These are phyloP conservation scores for Camellia japonica DNA, from an alignment of 148 eudicot genomes.

Conservation along the genomic window DNA sequence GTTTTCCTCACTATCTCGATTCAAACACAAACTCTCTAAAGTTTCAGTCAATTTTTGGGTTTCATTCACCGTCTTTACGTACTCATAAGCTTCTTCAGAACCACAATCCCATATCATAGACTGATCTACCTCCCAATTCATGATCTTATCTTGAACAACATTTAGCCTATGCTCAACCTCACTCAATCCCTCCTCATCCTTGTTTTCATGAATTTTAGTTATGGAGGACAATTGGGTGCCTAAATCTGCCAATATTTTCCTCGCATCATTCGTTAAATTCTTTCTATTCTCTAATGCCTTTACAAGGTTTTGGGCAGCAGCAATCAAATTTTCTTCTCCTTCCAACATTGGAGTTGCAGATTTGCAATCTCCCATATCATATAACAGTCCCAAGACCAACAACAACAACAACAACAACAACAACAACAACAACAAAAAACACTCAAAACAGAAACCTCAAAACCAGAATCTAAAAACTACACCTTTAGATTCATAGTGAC, in stretches of 20 bases:
- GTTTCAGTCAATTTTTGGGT: conserved; percentile 46
- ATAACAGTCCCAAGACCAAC: conserved; percentile 9
- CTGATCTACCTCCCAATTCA: conserved; percentile 58
- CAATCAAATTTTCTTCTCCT: conserved; percentile 55
- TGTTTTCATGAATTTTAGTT: conserved; percentile 22
- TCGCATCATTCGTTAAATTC: conserved; percentile 57
- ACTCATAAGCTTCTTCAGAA: conserved; percentile 58
- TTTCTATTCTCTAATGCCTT: conserved; percentile 58
- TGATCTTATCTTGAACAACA: conserved; percentile 48
- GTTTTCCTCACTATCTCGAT: conserved; percentile 36
- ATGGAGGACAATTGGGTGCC: conserved; percentile 51
- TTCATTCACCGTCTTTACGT: conserved; percentile 60
- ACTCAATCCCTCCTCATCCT: conserved; percentile 28
- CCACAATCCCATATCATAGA: conserved; percentile 81
- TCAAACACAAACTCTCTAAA: conserved; percentile 41
- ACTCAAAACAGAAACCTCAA: neutral
- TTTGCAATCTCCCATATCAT: conserved; percentile 51
- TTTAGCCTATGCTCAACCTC: conserved; percentile 51
- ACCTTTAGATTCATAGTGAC: neutral
- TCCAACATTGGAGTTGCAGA: conserved; percentile 37
- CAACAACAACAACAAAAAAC: neutral
- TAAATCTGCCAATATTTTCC: conserved; percentile 58
- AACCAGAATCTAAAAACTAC: conserved; percentile 17
- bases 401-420: neutral
- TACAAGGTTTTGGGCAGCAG: conserved; percentile 62